These are phyloP conservation scores for Fusarium luffae DNA, from an alignment of 2,329 filamentous ascomycete species.

Conservation along the genomic window DNA sequence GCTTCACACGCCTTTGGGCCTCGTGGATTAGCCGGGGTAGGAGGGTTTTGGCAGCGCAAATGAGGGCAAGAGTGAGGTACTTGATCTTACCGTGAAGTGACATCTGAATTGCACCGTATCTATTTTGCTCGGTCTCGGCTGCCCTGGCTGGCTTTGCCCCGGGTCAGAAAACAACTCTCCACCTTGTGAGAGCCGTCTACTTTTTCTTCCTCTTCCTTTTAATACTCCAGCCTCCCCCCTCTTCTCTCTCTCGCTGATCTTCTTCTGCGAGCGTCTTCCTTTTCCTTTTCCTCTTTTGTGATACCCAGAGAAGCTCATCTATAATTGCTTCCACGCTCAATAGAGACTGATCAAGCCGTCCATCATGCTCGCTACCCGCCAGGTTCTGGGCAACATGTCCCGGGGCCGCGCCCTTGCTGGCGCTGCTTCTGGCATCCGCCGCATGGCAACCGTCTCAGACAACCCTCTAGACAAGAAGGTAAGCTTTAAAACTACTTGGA, in stretches of 20 bases:
- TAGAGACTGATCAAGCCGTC: slow-evolving; percentile 37
- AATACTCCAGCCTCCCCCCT: slow-evolving; percentile 44
- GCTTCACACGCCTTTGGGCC: slow-evolving; percentile 16
- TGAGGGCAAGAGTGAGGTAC: slow-evolving; percentile 28
- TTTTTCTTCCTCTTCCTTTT: slow-evolving; percentile 44
- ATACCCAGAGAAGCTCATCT: slow-evolving; percentile 47
- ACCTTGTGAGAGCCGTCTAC: slow-evolving; percentile 29
- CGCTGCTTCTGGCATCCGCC: slow-evolving; percentile 71
- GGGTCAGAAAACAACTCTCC: slow-evolving; percentile 46
- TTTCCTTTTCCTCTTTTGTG: slow-evolving; percentile 34
- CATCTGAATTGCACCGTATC: slow-evolving; percentile 33
- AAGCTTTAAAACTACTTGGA: slow-evolving; percentile 41
- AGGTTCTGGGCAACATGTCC: slow-evolving; percentile 73
- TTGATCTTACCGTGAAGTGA: slow-evolving; percentile 29
- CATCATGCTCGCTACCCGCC: slow-evolving; percentile 77
- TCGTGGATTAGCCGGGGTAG: slow-evolving; percentile 27
- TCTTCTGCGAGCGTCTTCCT: slow-evolving; percentile 39
- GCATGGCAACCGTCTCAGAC: slow-evolving; percentile 88
- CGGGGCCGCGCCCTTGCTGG: slow-evolving; percentile 67
- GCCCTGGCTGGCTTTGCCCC: slow-evolving; percentile 36
- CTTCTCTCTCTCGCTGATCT: slow-evolving; percentile 27
- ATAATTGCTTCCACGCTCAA: slow-evolving; percentile 26
- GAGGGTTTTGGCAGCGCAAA: slow-evolving; percentile 10
- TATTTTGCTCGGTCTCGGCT: slow-evolving; percentile 39
- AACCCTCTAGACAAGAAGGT: slow-evolving; percentile 91